Conservation (phyloP, 2,329 filamentous ascomycete genomes). For the Penicillium sp. region DNA sequence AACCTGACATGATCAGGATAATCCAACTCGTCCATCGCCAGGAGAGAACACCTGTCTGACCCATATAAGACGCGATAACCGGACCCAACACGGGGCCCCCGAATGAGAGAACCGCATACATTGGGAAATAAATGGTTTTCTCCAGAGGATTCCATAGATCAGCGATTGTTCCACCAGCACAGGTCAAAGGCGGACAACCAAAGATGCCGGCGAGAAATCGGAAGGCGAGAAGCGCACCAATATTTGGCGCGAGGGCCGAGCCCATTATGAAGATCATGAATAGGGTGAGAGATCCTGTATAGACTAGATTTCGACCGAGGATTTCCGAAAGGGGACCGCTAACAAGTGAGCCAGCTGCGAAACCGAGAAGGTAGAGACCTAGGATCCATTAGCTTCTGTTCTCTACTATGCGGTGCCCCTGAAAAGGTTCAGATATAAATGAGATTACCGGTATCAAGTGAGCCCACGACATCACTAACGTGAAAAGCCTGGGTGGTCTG, state of each 20-base stretch:
- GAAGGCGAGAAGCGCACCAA: slow-evolving; percentile 55
- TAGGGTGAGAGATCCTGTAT: slow-evolving; percentile 51
- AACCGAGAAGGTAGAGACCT: slow-evolving; percentile 46
- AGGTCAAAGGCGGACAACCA: slow-evolving; percentile 51
- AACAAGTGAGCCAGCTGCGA: slow-evolving; percentile 54
- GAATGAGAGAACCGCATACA: slow-evolving; percentile 55
- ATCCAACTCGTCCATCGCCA: slow-evolving; percentile 54
- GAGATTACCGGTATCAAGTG: slow-evolving; percentile 52
- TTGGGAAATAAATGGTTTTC: slow-evolving; percentile 54
- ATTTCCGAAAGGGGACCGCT: slow-evolving; percentile 56
- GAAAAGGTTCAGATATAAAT: no score
- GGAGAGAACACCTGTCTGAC: slow-evolving; percentile 22
- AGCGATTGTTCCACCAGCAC: slow-evolving; percentile 50
- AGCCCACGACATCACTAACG: slow-evolving; percentile 56
- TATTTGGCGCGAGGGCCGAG: slow-evolving; percentile 53
- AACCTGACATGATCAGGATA: slow-evolving; percentile 42
- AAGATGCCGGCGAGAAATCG: slow-evolving; percentile 57
- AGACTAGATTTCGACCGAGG: slow-evolving; percentile 54
- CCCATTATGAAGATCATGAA: slow-evolving; percentile 58
- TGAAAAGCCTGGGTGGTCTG: slow-evolving; percentile 52
- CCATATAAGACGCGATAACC: slow-evolving; percentile 28
- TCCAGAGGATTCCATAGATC: slow-evolving; percentile 56
- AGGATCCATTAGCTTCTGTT: neutral
- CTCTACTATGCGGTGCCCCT: no score
- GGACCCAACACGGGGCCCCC: slow-evolving; percentile 33